phyloP scores from a whole-genome alignment of 2,329 filamentous ascomycete genomes.

The Didymella keratinophila region DNA sequence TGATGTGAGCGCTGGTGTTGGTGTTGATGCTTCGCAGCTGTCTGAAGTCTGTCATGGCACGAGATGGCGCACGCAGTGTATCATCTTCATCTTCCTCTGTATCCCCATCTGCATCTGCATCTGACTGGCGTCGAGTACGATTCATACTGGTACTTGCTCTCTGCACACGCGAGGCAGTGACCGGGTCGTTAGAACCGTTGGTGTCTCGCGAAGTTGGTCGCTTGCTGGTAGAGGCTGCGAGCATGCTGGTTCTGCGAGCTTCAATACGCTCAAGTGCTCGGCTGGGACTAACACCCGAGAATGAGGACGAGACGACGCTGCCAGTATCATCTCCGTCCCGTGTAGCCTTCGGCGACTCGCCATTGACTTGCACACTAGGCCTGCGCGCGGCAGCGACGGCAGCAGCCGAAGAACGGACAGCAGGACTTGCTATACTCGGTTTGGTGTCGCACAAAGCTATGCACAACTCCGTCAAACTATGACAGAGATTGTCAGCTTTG shows the following conservation, averaged over 20 bases:
- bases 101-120: conserved; percentile 45
- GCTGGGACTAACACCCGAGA: conserved; percentile 45
- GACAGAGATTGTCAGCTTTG: conserved; percentile 92
- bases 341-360: conserved; percentile 44
- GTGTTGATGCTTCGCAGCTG: conserved; percentile 38
- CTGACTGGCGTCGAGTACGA: conserved; percentile 44
- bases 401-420: conserved; percentile 35
- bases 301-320: conserved; percentile 32
- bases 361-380: conserved; percentile 48
- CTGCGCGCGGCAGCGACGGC: conserved; percentile 35
- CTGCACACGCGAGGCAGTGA: conserved; percentile 40
- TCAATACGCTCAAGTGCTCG: conserved; percentile 55
- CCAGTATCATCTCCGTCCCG: conserved; percentile 49
- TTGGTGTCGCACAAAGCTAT: conserved; percentile 70
- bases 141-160: conserved; percentile 51
- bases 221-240: conserved; percentile 29
- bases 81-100: conserved; percentile 52
- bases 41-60: conserved; percentile 58
- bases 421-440: conserved; percentile 40
- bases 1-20: conserved; percentile 31
- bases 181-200: conserved; percentile 27
- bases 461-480: conserved; percentile 90
- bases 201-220: conserved; percentile 46
- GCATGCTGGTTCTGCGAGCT: conserved; percentile 52
- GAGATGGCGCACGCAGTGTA: conserved; percentile 56